These are phyloP conservation scores for Phallus indusiatus DNA, from an alignment of 768 basidiomycete species.

Conservation along the genomic window DNA sequence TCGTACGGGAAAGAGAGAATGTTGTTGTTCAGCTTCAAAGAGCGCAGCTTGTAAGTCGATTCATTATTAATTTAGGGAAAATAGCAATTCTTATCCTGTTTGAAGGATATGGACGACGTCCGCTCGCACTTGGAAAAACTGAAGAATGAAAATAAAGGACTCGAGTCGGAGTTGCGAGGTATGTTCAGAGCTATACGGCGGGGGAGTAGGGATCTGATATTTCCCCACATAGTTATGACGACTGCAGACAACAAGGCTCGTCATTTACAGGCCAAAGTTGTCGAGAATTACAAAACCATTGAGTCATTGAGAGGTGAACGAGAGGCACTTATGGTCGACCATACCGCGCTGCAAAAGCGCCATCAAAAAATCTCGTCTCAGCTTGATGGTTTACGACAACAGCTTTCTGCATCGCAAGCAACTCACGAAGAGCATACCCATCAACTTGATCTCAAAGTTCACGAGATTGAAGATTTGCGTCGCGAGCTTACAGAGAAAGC, in stretches of 20 bases:
- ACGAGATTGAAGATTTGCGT: slow-evolving; percentile 72
- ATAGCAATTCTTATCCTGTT: neutral
- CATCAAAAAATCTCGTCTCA: slow-evolving; percentile 61
- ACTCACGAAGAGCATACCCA: slow-evolving; percentile 65
- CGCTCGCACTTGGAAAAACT: slow-evolving; percentile 54
- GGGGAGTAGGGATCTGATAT: neutral
- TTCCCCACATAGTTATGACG: slow-evolving; percentile 37
- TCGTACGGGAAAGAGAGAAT: slow-evolving; percentile 56
- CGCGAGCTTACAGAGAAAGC: slow-evolving; percentile 52
- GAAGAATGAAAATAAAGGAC: slow-evolving; percentile 64
- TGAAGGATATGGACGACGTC: slow-evolving; percentile 73
- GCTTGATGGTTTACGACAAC: slow-evolving; percentile 51
- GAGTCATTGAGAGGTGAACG: slow-evolving; percentile 73
- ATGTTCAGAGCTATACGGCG: slow-evolving; percentile 16
- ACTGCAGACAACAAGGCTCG: slow-evolving; percentile 68
- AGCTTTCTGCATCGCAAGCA: slow-evolving; percentile 49
- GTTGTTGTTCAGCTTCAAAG: slow-evolving; percentile 56
- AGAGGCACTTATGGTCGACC: slow-evolving; percentile 53
- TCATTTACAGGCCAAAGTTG: slow-evolving; percentile 53
- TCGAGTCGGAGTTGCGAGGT: slow-evolving; percentile 72
- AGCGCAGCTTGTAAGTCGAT: slow-evolving; percentile 53
- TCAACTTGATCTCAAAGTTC: slow-evolving; percentile 59
- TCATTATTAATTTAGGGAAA: neutral
- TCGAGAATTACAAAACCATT: slow-evolving; percentile 61
- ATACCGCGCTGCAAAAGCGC: slow-evolving; percentile 62